Conservation (phyloP, 257 asterid genomes). For the Schizonepeta tenuifolia region DNA sequence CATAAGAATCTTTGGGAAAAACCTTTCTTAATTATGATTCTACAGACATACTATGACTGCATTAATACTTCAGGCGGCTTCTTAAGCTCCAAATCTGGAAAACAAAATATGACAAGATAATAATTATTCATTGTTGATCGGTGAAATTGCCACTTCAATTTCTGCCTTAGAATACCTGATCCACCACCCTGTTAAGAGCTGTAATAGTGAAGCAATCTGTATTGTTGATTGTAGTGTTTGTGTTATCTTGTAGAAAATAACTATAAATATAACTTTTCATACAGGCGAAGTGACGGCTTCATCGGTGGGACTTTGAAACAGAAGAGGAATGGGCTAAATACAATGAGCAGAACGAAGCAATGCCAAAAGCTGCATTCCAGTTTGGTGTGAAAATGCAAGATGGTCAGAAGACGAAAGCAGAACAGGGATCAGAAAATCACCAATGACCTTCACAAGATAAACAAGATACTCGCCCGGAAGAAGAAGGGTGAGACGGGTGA, state of each 20-base stretch:
- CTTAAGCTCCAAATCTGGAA: too few species aligned
- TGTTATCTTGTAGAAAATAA: background rate
- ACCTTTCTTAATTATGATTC: background rate
- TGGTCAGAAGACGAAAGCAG: constrained; percentile 94
- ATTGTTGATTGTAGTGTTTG: background rate
- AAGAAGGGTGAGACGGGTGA: constrained; percentile 79
- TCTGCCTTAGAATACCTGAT: background rate
- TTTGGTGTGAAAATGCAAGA: constrained; percentile 99
- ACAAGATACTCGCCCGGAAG: constrained; percentile 81
- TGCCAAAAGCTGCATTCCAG: constrained; percentile 99
- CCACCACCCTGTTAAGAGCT: background rate
- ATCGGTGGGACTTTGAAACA: constrained; percentile 98
- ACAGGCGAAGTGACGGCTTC: constrained; percentile 97
- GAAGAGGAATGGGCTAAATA: constrained; percentile 99
- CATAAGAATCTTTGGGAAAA: background rate
- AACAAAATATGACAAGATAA: too few species aligned
- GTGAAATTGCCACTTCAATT: too few species aligned
- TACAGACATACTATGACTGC: background rate
- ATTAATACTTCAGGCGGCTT: background rate
- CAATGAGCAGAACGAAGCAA: constrained; percentile 99
- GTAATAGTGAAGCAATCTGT: background rate
- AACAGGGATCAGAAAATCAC: constrained; percentile 95
- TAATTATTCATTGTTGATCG: background rate
- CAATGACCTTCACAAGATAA: constrained; percentile 93
- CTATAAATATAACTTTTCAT: background rate